Evolutionary conservation across 2,329 filamentous ascomycete genomes (phyloP).

Genomic region (Penicillium sp.): DNA sequence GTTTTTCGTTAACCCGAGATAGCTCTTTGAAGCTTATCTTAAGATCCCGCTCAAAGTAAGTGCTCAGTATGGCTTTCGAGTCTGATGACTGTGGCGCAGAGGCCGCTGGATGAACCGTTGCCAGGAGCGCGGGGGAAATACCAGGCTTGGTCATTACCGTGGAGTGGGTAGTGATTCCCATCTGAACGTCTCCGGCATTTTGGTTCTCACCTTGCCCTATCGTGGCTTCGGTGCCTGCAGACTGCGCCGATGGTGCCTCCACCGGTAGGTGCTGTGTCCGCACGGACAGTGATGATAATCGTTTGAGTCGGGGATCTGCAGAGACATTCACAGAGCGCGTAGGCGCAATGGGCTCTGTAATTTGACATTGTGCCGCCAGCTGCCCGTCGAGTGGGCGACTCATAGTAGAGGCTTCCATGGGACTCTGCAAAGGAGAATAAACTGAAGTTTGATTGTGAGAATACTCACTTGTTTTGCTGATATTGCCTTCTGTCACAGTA

Average conservation of each 20-base stretch:
- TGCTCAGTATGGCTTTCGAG: not conserved
- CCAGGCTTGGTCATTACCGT: too few species aligned
- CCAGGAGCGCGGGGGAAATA: too few species aligned
- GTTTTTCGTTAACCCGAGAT: slow-evolving; percentile 14
- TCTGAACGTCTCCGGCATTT: too few species aligned
- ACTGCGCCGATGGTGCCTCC: not conserved
- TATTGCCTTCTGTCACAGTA: too few species aligned
- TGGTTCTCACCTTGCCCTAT: not conserved
- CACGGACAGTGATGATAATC: not conserved
- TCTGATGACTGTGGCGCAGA: not conserved
- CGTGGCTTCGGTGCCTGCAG: not conserved
- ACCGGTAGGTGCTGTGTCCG: not conserved
- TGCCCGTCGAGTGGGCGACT: not conserved
- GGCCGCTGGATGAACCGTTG: too few species aligned
- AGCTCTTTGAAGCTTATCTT: slow-evolving; percentile 27
- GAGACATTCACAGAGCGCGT: not conserved
- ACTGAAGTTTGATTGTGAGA: too few species aligned
- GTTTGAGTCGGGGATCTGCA: not conserved
- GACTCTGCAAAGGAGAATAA: not conserved
- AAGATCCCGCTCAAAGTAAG: slow-evolving; percentile 14
- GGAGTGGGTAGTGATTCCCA: too few species aligned
- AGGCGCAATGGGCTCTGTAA: not conserved
- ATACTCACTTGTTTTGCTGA: not conserved
- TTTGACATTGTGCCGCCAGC: not conserved
- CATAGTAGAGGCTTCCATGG: not conserved